These are phyloP conservation scores for Symbiodinium pilosum DNA, from an alignment of 73 alveolate genomes.

Conservation along the genomic window DNA sequence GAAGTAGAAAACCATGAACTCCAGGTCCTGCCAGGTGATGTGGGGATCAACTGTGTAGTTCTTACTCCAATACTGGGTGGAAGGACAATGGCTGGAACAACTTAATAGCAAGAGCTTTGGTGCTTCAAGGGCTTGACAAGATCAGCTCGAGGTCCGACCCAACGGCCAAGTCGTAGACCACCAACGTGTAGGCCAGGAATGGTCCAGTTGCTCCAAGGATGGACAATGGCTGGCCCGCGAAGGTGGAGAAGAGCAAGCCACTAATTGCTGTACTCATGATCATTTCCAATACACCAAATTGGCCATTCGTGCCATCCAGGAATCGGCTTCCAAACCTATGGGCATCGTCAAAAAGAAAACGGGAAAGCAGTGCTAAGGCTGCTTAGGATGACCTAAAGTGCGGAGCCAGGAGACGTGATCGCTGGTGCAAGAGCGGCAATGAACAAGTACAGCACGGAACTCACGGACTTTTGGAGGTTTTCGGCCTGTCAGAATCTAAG, in stretches of 20 bases:
- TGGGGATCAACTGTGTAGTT: no score
- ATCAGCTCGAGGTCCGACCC: neutral
- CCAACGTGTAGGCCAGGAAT: neutral
- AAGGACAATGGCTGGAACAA: no score
- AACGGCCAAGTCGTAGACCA: neutral
- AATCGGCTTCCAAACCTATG: conserved; percentile 27
- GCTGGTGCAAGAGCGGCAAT: no score
- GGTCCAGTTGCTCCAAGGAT: conserved; percentile 32
- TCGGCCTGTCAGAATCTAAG: no score
- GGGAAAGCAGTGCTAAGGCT: neutral
- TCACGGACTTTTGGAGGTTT: neutral
- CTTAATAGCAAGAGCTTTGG: no score
- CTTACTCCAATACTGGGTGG: no score
- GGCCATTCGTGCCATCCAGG: conserved; percentile 5
- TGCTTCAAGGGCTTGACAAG: no score
- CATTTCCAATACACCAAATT: conserved; percentile 14
- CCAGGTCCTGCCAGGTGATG: no score
- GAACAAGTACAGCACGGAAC: no score
- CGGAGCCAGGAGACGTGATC: no score
- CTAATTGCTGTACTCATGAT: neutral
- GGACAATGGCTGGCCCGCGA: conserved; percentile 28
- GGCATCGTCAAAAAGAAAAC: no score
- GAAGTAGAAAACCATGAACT: neutral
- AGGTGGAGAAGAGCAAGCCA: neutral
- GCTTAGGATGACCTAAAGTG: neutral